Base-by-base conservation (phyloP, 305 asterid genomes). In the Ruellia speciosa region DNA sequence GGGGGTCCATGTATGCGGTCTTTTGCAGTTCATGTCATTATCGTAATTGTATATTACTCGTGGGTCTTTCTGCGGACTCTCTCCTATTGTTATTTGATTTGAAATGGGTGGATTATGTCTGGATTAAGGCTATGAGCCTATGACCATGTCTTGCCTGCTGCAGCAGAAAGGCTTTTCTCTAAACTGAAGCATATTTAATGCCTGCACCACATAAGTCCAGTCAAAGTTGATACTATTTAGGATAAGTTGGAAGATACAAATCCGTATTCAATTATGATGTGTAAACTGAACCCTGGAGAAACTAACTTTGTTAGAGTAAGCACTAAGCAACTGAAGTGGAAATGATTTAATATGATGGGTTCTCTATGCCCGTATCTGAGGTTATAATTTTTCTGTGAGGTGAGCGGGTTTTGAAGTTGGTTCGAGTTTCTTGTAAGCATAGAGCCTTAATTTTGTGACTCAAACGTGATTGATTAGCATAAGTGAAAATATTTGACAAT, bases 71-170 rank as follows among this genome's bases (percentile, higher is more conserved):
- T 57, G 18, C 18, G 8, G 34, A 4, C 12, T 18, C 9, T 60
- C 14, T 14, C 7, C 15, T 5, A 24, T 10, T 66, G 12, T 18
- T 49, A 35, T 33, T 15, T 54, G 4, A 20, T 39, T 37, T 57
- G 5, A 43, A 12, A 1, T 43, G 49, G 54, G 59, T 52, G 28
- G 56, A 53, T 20, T 50, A 35, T 60, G 31, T 45, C 51, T 37
- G 47, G 48, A 28, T 64, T 66, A 49, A 39, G 61, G 47, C 53
- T 58, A 54, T 64, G 37, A 55, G n/a, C n/a, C 14, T 50, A 24
- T 59, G 41, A 24, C 4, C 31, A 1, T 24, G 31, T 24, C 31
- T 24, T 24, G 31, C 48, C 62, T 65, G 20, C 62, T 54, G 18
- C 49, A 56, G 54, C 62, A 43, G 62, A 33, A 24, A n/a, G 43